phyloP scores from a whole-genome alignment of 768 basidiomycete genomes.

The Agaricus subrufescens region DNA sequence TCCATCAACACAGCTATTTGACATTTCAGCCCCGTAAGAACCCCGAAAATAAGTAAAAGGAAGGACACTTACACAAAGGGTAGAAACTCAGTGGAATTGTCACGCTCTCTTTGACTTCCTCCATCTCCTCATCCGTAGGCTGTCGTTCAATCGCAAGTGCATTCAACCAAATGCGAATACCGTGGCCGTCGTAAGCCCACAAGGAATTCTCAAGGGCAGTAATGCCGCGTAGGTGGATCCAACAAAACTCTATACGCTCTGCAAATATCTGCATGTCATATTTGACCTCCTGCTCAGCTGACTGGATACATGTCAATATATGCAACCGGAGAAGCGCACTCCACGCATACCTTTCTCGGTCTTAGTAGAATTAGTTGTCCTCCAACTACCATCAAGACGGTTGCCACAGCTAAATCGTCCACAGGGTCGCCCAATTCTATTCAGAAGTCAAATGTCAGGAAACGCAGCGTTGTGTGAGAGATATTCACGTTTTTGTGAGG shows the following conservation, averaged over 20 bases:
- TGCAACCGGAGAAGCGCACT: not conserved
- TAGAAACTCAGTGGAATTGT: slow-evolving; percentile 93
- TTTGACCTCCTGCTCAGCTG: slow-evolving; percentile 82
- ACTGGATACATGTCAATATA: slow-evolving; percentile 36
- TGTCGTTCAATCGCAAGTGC: slow-evolving; percentile 83
- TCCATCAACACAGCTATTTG: slow-evolving; percentile 91
- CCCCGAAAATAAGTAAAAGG: not conserved
- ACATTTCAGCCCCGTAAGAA: slow-evolving; percentile 8
- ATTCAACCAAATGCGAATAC: slow-evolving; percentile 92
- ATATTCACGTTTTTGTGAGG: slow-evolving; percentile 82
- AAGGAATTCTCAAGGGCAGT: slow-evolving; percentile 93
- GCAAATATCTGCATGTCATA: slow-evolving; percentile 98
- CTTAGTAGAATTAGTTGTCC: slow-evolving; percentile 86
- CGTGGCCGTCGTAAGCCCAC: slow-evolving; percentile 93
- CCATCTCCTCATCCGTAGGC: slow-evolving; percentile 29
- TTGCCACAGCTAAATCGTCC: slow-evolving; percentile 89
- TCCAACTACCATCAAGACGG: slow-evolving; percentile 93
- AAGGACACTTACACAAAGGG: slow-evolving; percentile 68
- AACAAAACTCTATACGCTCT: slow-evolving; percentile 96
- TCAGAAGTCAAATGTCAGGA: not conserved
- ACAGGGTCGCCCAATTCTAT: slow-evolving; percentile 91
- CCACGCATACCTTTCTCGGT: slow-evolving; percentile 67
- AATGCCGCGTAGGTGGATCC: slow-evolving; percentile 95
- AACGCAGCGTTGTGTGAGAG: no score
- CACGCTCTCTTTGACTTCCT: slow-evolving; percentile 86